Base-by-base conservation (phyloP, 345 rosid genomes). In the Cardamine resedifolia region DNA sequence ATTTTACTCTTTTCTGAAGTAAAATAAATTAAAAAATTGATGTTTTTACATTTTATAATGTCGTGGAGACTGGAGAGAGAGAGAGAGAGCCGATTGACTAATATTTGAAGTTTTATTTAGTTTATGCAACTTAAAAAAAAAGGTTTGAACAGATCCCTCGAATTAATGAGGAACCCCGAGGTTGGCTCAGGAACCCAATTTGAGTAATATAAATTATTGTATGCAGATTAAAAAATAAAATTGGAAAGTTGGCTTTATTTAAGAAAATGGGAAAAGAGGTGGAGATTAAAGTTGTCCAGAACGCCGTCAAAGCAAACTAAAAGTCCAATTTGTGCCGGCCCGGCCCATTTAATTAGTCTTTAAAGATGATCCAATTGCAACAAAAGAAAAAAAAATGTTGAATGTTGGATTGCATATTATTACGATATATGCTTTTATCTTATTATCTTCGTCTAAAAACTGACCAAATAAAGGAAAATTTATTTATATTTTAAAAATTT, bases 221-320 rank as follows among this genome's bases (percentile, higher is more conserved):
- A 23, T 23, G 24, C 24, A 23, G 1, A 23, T 23, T 23, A 23
- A 23, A 23, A 23, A 2, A n/a, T n/a, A 23, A 23, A 23, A 2
- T 23, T 23, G 24, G 1, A 23, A 23, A 23, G 24, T 23, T 23
- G 24, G 47, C 24, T 43, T 62, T 50, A n/a, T 30, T 12, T 60
- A 58, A 47, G 38, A 45, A 59, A 48, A 62, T 72, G 33, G 18
- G 11, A 9, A 50, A 53, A 36, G 3, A 9, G 33, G 27, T 51
- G 10, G 53, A 60, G 50, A 34, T 18, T 45, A 30, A 30, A 58
- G 61, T 67, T 63, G 68, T 33, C 73, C 78, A 67, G 8, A 48
- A 67, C 73, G 78, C 78, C 78, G 78, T 59, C 63, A 27, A 50
- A 5, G 41, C 1, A 16, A 60, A 74, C 21, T 50, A 68, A 67